These are phyloP conservation scores for Boletus calvinii DNA, from an alignment of 1,284 basidiomycete species.

Conservation along the genomic window DNA sequence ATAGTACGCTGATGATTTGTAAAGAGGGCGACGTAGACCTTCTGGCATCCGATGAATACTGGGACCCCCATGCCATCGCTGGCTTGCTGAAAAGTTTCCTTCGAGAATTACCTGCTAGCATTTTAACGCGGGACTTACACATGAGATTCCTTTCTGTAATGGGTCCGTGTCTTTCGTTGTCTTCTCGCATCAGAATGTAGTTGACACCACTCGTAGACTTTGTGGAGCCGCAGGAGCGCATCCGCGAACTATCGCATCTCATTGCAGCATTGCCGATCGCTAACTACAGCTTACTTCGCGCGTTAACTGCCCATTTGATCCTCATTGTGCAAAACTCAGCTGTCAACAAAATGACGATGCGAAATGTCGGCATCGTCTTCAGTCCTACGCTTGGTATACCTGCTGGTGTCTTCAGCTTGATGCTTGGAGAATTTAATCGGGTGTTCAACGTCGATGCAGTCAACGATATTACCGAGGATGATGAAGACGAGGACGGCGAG, in stretches of 20 bases:
- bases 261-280: constrained; percentile 86
- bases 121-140: constrained; percentile 90
- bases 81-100: constrained; percentile 90
- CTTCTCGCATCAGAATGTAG: constrained; percentile 3
- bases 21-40: constrained; percentile 91
- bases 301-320: constrained; percentile 94
- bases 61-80: constrained; percentile 94
- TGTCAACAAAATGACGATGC: constrained; percentile 98
- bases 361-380: constrained; percentile 98
- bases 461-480: constrained; percentile 37
- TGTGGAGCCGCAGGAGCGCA: constrained; percentile 83
- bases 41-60: constrained; percentile 81
- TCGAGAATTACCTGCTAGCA: constrained; percentile 86
- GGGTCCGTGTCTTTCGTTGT: constrained; percentile 52
- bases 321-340: constrained; percentile 89
- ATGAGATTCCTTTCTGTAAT: constrained; percentile 87
- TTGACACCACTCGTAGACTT: constrained; percentile 58
- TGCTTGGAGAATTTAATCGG: constrained; percentile 87
- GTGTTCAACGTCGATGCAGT: constrained; percentile 76
- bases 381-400: constrained; percentile 94
- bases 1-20: constrained; percentile 15
- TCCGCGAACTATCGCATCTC: constrained; percentile 82
- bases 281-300: constrained; percentile 93
- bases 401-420: constrained; percentile 90
- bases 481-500: constrained; percentile 38